Base-by-base conservation (phyloP, 2,329 filamentous ascomycete species). In the Didymella glomerata region DNA sequence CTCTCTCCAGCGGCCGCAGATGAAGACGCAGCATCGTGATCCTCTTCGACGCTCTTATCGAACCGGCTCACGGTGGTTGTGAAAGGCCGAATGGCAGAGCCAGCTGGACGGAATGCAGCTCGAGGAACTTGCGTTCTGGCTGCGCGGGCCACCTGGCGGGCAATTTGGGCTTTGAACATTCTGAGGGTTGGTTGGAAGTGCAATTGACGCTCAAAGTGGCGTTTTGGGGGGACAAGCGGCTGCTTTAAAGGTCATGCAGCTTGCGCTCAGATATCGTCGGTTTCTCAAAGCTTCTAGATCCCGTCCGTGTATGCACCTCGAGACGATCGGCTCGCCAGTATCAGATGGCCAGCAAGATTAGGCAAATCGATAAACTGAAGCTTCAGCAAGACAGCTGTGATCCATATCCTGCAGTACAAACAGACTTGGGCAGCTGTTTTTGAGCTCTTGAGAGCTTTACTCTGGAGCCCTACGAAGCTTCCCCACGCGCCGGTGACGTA, bases 1-100 rank as follows among this genome's bases (percentile, higher is more conserved):
- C 75, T 78, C 63, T 77, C 73, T 32, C 76, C 77, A 22, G 77
- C 76, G 55, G 75, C 69, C 46, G 68, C 75, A n/a, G 74, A 65
- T 2, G 76, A 78, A 1, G 76, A 73, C 1, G 70, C 73, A 45
- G 74, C 70, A 49, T 78, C 68, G 36, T 71, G 60, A 32, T 74
- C 68, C 16, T 74, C 70, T 13, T 67, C 60, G 1, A 59, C 34
- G 22, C 57, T 56, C 44, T 72, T 74, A 50, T 77, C 69, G 48
- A 70, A 62, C 32, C 73, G 69, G 45, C 52, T 61, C 16, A 71
- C 65, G 7, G 75, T 62, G n/a, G 57, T 57, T 24, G 73, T 68
- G 51, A 78, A 75, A 16, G 58, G 61, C 42, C 75, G 70, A 38
- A 69, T 46, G 16, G 69, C 63, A 36, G 61, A 51, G 24, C 56